A percentile compares a stretch with the other conserved stretches of the same genome.
Conservation (phyloP, 1,139 yeast genomes). For the Diutina mesorugosa region DNA sequence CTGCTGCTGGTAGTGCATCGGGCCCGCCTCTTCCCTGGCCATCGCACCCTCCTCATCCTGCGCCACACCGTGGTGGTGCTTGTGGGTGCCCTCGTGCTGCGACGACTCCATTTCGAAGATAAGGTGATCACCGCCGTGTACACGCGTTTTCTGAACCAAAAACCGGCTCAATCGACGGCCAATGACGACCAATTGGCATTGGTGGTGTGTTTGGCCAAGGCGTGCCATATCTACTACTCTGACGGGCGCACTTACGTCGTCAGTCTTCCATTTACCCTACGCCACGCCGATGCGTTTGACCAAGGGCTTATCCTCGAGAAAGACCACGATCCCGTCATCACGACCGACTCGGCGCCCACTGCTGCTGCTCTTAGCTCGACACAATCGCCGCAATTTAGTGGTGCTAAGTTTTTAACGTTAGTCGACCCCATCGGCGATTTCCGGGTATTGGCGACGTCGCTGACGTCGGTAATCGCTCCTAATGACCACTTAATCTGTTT, state of each 20-base stretch:
- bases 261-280: slow-evolving; percentile 51
- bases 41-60: slow-evolving; percentile 15
- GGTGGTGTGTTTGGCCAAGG: slow-evolving; percentile 37
- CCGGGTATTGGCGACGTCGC: slow-evolving; percentile 55
- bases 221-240: slow-evolving; percentile 42
- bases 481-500: slow-evolving; percentile 44
- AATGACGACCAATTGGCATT: slow-evolving; percentile 14
- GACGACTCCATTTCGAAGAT: slow-evolving; percentile 35
- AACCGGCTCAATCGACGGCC: neutral
- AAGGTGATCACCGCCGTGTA: neutral
- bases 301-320: slow-evolving; percentile 55
- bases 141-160: neutral
- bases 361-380: neutral
- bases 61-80: slow-evolving; percentile 26
- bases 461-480: slow-evolving; percentile 51
- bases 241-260: slow-evolving; percentile 47
- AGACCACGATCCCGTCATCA: slow-evolving; percentile 13
- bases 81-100: slow-evolving; percentile 34
- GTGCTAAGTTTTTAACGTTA: slow-evolving; percentile 35
- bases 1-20: neutral
- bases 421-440: slow-evolving; percentile 61
- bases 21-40: neutral
- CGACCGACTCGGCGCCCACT: neutral
- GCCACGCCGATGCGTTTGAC: slow-evolving; percentile 44
- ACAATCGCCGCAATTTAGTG: slow-evolving; percentile 8